A percentile compares a stretch with the other conserved stretches of the same genome.
These are phyloP conservation scores for Blastosporella zonata DNA, from an alignment of 1,284 basidiomycete species.

Conservation along the genomic window DNA sequence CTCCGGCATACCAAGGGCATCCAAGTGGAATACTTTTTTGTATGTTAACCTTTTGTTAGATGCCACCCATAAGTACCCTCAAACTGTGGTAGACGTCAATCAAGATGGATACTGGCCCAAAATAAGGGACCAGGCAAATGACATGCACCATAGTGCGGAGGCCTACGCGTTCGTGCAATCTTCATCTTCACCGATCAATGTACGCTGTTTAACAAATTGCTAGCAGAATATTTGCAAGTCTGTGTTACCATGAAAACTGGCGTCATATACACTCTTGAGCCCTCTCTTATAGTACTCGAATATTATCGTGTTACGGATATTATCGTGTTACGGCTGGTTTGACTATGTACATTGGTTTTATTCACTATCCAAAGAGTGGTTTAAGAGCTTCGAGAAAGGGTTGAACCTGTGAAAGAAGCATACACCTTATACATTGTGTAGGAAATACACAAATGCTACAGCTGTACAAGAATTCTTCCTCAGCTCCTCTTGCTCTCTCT, in stretches of 20 bases:
- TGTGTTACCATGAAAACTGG: slow-evolving; percentile 2
- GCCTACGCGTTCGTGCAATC: slow-evolving; percentile 2
- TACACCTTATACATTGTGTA: too few species aligned
- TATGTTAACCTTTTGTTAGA: slow-evolving; percentile 2
- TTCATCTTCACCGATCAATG: background rate
- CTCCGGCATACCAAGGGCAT: background rate
- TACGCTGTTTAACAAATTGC: background rate
- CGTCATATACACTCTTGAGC: background rate
- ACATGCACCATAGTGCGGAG: slow-evolving; percentile 4
- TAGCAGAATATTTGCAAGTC: slow-evolving; percentile 3
- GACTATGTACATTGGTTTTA: too few species aligned
- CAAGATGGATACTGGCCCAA: background rate
- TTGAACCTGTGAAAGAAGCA: too few species aligned
- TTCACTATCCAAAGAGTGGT: too few species aligned
- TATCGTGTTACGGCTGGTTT: too few species aligned
- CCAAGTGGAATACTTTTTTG: background rate
- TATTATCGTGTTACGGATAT: too few species aligned
- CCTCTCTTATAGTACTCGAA: background rate
- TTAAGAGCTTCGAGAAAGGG: too few species aligned
- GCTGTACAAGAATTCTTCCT: too few species aligned
- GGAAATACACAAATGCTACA: too few species aligned
- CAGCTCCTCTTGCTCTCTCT: too few species aligned
- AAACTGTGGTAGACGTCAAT: slow-evolving; percentile 1
- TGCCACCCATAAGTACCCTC: background rate
- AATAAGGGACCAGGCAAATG: slow-evolving; percentile 4